Base-by-base conservation (phyloP, 345 rosid genomes). In the Salix viminalis region DNA sequence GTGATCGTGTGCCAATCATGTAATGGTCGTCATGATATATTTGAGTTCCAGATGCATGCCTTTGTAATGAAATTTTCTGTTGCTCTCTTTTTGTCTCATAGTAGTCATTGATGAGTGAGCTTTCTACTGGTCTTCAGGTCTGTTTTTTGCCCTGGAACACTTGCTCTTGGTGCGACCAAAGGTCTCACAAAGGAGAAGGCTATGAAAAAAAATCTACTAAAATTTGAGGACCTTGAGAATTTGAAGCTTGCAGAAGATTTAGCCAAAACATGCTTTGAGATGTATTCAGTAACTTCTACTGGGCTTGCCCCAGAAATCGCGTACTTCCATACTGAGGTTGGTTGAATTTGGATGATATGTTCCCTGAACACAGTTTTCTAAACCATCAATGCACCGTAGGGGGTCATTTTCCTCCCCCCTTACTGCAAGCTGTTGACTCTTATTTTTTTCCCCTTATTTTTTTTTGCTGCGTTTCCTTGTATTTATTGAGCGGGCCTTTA, bases 251-350 rank as follows among this genome's bases (percentile, higher is more conserved):
- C 97, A 16, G 98, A 96, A 85, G 97, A 93, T 68, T 85, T 96
- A 72, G 92, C 90, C 24, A 88, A 92, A 74, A 92, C 99, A 72
- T 96, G 98, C 85, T 91, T 90, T 87, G 92, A 96, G 88, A 93
- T 92, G 95, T 96, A 96, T 84, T 84, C 90, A 69, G 97, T 90
- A 64, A 96, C 99, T 81, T 89, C 97, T 75, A 93, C 99, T 36
- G 97, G 99, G 54, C 97, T 96, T 77, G 94, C 98, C 81, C 97
- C 99, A 18, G 99, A 96, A 86, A 96, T 92, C 83, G 97, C 94
- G 69, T 96, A 93, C 86, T 96, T 96, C 79, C 99, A 93, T 77
- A 91, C 98, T 37, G 42, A 88, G 92, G 99, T 91, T 75, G 71
- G 89, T 83, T 69, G 36, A 9, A 66, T 60, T 32, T 70, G 2